Base-by-base conservation (phyloP, 495 filamentous ascomycete species). In the Neurospora pannonica region DNA sequence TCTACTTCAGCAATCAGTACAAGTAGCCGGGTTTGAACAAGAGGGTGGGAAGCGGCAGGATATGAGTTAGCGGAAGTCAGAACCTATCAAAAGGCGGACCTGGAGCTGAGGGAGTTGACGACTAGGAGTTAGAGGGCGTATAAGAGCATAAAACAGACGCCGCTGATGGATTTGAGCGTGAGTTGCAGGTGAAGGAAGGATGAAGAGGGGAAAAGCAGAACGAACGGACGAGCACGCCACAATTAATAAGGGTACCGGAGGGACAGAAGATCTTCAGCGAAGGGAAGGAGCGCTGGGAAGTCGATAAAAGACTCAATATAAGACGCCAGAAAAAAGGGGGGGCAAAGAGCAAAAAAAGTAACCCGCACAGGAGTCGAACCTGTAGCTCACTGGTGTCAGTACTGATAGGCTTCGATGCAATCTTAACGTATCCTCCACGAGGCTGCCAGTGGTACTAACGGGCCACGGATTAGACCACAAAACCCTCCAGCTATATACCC, bases 361-460 rank as follows among this genome's bases (percentile, higher is more conserved):
- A 2, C 39, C 39, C 17, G 40, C 40, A 42, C 15, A 42, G 40
- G 5, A 42, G 40, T 42, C 17, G 40, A 19, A 19, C 40, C 40
- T 42, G 15, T 8, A 42, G 7, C 17, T 19, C 15, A 8, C 40
- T 7, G 2, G 42, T n/a, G 42, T n/a, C 19, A n/a, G 42, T 43
- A 19, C 19, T 43, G 7, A 43, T 43, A 9, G 6, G 19, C 1
- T 4, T 40, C 13, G 0, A 40, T 11, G 11, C 38, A 38, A 17
- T 19, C 5, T 42, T 19, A 1, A 19, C 40, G 2, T 42, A 8
- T 19, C 2, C 2, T 46, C 19, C 3, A 46, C 7, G 40, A 19
- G 0, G 17, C 0, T 19, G 0, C 40, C 0, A n/a, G 7, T n/a
- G n/a, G 19, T 8, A n/a, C 19, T n/a, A 43, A n/a, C 7, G 19